Base-by-base conservation (phyloP, 305 asterid genomes). In the Fraxinus sp. region DNA sequence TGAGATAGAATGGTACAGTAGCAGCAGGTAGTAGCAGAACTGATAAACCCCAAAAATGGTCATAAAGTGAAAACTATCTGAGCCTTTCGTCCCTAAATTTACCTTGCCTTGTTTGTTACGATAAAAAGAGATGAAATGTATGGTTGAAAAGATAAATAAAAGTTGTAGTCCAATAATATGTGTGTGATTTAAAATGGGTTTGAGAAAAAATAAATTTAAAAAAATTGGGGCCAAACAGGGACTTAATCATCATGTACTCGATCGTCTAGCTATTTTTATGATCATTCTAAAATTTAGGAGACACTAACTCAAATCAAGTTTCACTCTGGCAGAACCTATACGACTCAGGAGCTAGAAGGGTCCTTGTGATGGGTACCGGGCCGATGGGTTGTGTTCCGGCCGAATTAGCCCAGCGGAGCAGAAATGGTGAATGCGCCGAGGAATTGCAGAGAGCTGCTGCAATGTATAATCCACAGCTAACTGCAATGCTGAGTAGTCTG, bases 301-400 rank as follows among this genome's bases (percentile, higher is more conserved):
- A 20, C 70, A 62, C 71, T 62, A 66, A 66, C 36, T 3, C 18
- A 24, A 66, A 26, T 66, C n/a, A 66, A 66, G 18, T 8, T 66
- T 26, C 5, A 78, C 16, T 18, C 41, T 62, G 55, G 82, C 82
- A 86, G 89, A 86, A 35, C 36, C 76, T 88, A 32, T 80, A 86
- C 46, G 79, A 81, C 9, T 35, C 83, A 79, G 90, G 90, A 37
- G 82, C 81, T 1, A 36, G 90, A 68, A 83, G 28, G 74, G 89
- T 88, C 4, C 78, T 86, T 1, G 91, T 86, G 16, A 82, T 83
- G 0, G 89, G 89, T 10, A 88, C 88, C 0, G 89, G 91, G 18
- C 91, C 89, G n/a, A 36, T 88, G 77, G 89, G 89, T n/a, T 88
- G 89, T 28, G 88, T 80, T 18, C 91, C 89, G 0, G 86, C 89